Conservation (phyloP, 1,284 basidiomycete species). For the Trichosporon asahii region DNA sequence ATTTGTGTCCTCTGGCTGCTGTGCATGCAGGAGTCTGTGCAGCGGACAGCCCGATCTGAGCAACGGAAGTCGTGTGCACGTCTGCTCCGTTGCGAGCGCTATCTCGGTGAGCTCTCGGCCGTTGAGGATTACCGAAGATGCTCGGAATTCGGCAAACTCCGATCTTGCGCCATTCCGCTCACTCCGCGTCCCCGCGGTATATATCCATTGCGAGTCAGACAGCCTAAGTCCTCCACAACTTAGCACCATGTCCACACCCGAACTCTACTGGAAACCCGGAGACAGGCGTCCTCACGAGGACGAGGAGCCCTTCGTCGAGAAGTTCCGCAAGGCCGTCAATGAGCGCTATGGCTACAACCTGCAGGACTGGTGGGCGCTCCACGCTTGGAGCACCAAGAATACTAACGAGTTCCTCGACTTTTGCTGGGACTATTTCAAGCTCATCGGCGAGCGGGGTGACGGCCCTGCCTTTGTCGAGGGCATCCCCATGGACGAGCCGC, state of each 20-base stretch:
- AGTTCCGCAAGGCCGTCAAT: slow-evolving; percentile 24
- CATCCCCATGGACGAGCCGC: slow-evolving; percentile 25
- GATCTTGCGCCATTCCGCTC: neutral
- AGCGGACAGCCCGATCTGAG: neutral
- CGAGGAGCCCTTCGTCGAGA: slow-evolving; percentile 22
- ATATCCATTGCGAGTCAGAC: neutral
- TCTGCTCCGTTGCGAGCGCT: neutral
- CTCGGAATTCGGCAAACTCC: slow-evolving; percentile 6
- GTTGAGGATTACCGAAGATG: neutral
- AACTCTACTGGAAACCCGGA: slow-evolving; percentile 27
- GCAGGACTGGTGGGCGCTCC: slow-evolving; percentile 25
- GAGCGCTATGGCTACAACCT: slow-evolving; percentile 18
- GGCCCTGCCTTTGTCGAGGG: slow-evolving; percentile 23
- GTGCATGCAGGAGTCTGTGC: neutral
- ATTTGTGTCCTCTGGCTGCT: neutral
- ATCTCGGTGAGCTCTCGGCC: slow-evolving; percentile 7
- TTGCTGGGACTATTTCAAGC: slow-evolving; percentile 20
- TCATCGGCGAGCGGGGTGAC: slow-evolving; percentile 24
- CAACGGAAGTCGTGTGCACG: neutral
- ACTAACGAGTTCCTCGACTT: slow-evolving; percentile 23
- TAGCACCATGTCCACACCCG: slow-evolving; percentile 10
- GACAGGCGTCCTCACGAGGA: slow-evolving; percentile 24
- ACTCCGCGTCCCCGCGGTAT: neutral
- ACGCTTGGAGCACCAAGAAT: slow-evolving; percentile 20
- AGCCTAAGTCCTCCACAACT: neutral